These are phyloP conservation scores for Bryoerythrophyllum caledonicum DNA, from an alignment of 225 moss, liverwort and hornwort genomes.

Conservation along the genomic window DNA sequence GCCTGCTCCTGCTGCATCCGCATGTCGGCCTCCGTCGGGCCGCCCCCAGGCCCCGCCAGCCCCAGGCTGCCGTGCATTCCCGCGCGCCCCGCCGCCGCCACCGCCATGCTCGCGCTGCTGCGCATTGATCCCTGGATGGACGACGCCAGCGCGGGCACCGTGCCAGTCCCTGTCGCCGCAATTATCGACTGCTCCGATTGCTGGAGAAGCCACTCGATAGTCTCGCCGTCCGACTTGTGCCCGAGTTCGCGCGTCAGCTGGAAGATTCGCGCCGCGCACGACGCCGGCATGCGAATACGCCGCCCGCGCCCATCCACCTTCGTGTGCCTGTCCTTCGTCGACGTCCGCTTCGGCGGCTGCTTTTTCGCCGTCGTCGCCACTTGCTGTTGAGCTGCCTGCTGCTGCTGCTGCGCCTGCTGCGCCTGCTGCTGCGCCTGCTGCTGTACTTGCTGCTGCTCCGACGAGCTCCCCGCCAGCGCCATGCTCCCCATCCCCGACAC, in stretches of 20 bases:
- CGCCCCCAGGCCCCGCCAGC: slow-evolving; percentile 57
- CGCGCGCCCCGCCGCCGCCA: slow-evolving; percentile 44
- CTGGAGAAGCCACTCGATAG: slow-evolving; percentile 98
- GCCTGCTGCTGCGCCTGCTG: not conserved
- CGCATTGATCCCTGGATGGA: slow-evolving; percentile 76
- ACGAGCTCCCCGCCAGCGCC: slow-evolving; percentile 58
- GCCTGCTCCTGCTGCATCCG: slow-evolving; percentile 76
- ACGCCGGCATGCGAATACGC: slow-evolving; percentile 98
- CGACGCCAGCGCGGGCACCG: slow-evolving; percentile 72
- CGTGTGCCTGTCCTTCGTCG: slow-evolving; percentile 96
- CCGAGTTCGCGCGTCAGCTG: slow-evolving; percentile 96
- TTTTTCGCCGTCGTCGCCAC: slow-evolving; percentile 66
- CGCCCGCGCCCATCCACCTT: slow-evolving; percentile 98
- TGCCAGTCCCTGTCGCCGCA: slow-evolving; percentile 89
- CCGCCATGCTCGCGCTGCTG: slow-evolving; percentile 80
- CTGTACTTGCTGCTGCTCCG: slow-evolving; percentile 32
- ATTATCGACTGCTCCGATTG: slow-evolving; percentile 96
- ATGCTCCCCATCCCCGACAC: slow-evolving; percentile 52
- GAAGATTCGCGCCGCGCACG: slow-evolving; percentile 97
- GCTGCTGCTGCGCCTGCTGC: slow-evolving; percentile 16
- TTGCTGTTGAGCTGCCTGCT: slow-evolving; percentile 23
- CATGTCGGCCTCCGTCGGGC: slow-evolving; percentile 76
- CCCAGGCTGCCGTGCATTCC: slow-evolving; percentile 59
- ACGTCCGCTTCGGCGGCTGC: slow-evolving; percentile 89
- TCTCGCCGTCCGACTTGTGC: slow-evolving; percentile 98